Percentiles rank a stretch among this genome's conserved stretches.
phyloP scores from a whole-genome alignment of 805 yeast genomes.

The Deakozyma indianensis region DNA sequence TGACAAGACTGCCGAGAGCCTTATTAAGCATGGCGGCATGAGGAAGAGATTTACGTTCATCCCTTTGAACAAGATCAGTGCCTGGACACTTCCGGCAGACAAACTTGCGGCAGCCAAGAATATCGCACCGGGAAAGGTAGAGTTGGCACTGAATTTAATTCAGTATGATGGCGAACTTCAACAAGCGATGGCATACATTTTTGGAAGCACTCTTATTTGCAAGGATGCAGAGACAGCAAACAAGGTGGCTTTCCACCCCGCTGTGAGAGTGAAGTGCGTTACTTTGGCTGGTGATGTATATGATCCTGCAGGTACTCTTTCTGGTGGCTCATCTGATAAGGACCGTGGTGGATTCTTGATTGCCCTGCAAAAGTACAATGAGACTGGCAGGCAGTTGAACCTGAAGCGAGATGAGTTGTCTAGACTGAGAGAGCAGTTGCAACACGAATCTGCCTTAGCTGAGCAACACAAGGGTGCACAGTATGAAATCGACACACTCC shows the following conservation, averaged over 20 bases:
- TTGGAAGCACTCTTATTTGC: constrained; percentile 84
- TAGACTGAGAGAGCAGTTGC: constrained; percentile 27
- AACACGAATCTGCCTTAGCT: constrained; percentile 28
- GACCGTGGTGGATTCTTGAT: constrained; percentile 42
- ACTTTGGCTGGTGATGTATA: constrained; percentile 88
- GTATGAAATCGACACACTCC: constrained; percentile 39
- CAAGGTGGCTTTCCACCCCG: constrained; percentile 72
- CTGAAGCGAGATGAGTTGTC: constrained; percentile 30
- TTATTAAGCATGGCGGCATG: constrained; percentile 65
- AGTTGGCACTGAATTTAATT: constrained; percentile 72
- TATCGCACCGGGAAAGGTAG: constrained; percentile 74
- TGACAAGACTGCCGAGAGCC: constrained; percentile 68
- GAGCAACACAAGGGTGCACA: constrained; percentile 40
- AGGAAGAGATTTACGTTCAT: constrained; percentile 78
- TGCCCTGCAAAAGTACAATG: constrained; percentile 53
- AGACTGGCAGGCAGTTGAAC: constrained; percentile 25
- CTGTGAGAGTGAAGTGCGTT: constrained; percentile 65
- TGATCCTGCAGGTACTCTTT: constrained; percentile 90
- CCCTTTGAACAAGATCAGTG: constrained; percentile 74
- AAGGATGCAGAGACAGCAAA: constrained; percentile 80
- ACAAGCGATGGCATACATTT: constrained; percentile 81
- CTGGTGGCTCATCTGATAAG: constrained; percentile 76
- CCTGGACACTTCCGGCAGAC: constrained; percentile 38
- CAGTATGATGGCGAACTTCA: constrained; percentile 56
- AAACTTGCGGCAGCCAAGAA: constrained; percentile 52